Percentiles rank a stretch among this genome's conserved stretches.
Evolutionary conservation across 1,139 yeast species (phyloP).

Genomic region (Yamadazyma jaroonii): DNA sequence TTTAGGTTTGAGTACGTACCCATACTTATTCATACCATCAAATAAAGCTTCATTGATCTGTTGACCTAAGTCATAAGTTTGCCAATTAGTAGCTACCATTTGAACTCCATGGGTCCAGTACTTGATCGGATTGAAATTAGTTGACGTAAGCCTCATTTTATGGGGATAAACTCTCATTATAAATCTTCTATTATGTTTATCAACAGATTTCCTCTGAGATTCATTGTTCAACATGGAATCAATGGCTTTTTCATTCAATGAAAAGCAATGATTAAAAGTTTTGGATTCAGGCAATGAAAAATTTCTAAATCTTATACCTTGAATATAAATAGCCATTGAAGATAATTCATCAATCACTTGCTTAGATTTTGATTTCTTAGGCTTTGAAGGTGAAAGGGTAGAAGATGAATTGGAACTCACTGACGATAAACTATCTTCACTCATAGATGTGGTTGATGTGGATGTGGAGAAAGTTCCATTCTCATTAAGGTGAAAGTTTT

Average conservation of each 20-base stretch:
- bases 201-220: conserved; percentile 48
- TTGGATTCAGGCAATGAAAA: conserved; percentile 87
- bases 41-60: conserved; percentile 89
- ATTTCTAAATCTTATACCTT: conserved; percentile 76
- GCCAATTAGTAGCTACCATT: conserved; percentile 98
- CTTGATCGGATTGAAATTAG: conserved; percentile 73
- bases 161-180: conserved; percentile 89
- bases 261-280: conserved; percentile 76
- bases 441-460: conserved; percentile 43
- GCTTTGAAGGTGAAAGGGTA: conserved; percentile 16
- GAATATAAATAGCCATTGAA: conserved; percentile 60
- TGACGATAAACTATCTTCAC: conserved; percentile 37
- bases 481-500: conserved; percentile 18
- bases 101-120: conserved; percentile 89
- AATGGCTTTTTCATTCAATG: conserved; percentile 73
- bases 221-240: conserved; percentile 63
- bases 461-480: conserved; percentile 24
- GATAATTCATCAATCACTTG: conserved; percentile 49
- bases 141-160: conserved; percentile 67
- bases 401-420: conserved; percentile 6
- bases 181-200: conserved; percentile 73
- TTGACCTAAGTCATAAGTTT: conserved; percentile 84
- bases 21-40: conserved; percentile 53
- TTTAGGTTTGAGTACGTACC: conserved; percentile 76
- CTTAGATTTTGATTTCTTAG: conserved; percentile 21